Conservation (phyloP, 805 yeast species). For the Naumovozyma castellii region DNA sequence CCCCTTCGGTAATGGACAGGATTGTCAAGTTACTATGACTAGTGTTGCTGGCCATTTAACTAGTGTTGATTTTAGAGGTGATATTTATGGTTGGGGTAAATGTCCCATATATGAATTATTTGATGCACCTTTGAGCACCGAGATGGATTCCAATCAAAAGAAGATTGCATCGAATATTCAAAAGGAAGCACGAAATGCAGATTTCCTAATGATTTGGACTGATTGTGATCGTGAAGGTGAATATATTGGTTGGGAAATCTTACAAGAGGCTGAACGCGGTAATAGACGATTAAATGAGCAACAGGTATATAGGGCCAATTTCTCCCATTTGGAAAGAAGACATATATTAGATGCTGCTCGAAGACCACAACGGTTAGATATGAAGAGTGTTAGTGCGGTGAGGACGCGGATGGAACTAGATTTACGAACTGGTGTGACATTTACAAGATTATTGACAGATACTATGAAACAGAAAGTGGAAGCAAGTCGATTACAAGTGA, state of each 20-base stretch:
- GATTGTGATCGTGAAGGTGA: conserved; percentile 98
- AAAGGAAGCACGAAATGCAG: conserved; percentile 50
- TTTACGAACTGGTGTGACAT: conserved; percentile 77
- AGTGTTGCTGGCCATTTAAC: conserved; percentile 83
- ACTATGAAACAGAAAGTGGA: conserved; percentile 31
- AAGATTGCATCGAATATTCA: conserved; percentile 58
- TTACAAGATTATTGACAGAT: conserved; percentile 66
- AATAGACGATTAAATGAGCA: conserved; percentile 35
- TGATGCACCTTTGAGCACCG: conserved; percentile 53
- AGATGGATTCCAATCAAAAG: conserved; percentile 33
- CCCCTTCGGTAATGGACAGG: conserved; percentile 46
- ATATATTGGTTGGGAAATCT: conserved; percentile 77
- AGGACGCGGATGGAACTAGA: conserved; percentile 80
- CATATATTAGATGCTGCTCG: conserved; percentile 73
- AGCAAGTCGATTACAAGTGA: neutral
- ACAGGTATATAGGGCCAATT: conserved; percentile 63
- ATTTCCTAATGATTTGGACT: conserved; percentile 85
- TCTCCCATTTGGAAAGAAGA: conserved; percentile 72
- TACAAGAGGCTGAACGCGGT: conserved; percentile 51
- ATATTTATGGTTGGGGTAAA: conserved; percentile 50
- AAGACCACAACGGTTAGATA: conserved; percentile 54
- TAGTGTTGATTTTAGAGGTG: conserved; percentile 46
- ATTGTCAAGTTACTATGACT: conserved; percentile 80
- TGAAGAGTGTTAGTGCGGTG: conserved; percentile 72
- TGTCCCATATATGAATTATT: conserved; percentile 58